Evolutionary conservation across 176 grass and related monocot genomes (phyloP).

Genomic region (Musa beccarii): DNA sequence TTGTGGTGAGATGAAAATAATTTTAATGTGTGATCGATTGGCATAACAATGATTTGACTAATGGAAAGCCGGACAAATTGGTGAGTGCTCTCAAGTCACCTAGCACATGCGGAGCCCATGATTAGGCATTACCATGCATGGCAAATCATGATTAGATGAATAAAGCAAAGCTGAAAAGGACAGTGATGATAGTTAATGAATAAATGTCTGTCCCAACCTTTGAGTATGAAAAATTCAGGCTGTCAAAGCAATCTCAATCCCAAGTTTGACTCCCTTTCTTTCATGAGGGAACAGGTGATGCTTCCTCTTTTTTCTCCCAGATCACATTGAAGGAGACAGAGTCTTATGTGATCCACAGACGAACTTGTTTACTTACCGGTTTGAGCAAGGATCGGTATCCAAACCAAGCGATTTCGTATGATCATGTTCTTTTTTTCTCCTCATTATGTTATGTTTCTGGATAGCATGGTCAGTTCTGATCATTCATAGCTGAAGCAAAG

Average conservation of each 20-base stretch:
- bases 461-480: no score
- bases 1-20: not conserved
- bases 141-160: conserved; percentile 17
- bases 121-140: not conserved
- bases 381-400: not conserved
- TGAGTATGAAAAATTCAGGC: conserved; percentile 45
- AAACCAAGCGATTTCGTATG: no score
- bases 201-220: conserved; percentile 37
- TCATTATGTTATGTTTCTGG: no score
- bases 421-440: no score
- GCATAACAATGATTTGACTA: not conserved
- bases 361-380: not conserved
- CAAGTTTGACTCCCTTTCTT: conserved; percentile 30
- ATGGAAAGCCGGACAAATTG: not conserved
- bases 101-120: not conserved
- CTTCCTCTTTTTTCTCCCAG: conserved; percentile 22
- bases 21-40: not conserved
- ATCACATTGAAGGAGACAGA: conserved; percentile 29
- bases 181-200: conserved; percentile 58
- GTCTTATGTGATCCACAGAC: conserved; percentile 10
- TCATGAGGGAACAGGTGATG: conserved; percentile 23
- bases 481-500: no score
- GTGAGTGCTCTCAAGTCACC: not conserved
- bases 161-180: conserved; percentile 22
- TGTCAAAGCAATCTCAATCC: conserved; percentile 40